Evolutionary conservation across 2,329 filamentous ascomycete species (phyloP).

Genomic region (Plectosphaerella cucumerina): DNA sequence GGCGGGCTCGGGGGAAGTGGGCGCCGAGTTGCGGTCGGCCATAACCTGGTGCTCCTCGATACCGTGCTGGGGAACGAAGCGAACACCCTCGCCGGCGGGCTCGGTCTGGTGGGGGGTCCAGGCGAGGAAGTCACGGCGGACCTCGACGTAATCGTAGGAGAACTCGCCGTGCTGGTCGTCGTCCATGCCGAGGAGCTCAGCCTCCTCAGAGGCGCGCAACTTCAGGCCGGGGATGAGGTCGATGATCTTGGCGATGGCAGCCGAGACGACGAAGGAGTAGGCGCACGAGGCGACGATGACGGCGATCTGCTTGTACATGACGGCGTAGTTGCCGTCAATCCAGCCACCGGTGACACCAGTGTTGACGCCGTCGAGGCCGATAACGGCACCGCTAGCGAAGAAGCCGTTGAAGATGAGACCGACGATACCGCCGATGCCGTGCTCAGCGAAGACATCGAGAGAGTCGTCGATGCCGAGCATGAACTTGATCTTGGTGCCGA

Average conservation of each 20-base stretch:
- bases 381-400: constrained; percentile 66
- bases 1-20: constrained; percentile 4
- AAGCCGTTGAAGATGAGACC: constrained; percentile 70
- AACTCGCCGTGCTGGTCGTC: constrained; percentile 89
- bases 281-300: constrained; percentile 63
- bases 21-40: constrained; percentile 15
- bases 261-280: constrained; percentile 72
- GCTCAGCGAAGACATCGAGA: constrained; percentile 69
- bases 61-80: constrained; percentile 65
- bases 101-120: constrained; percentile 75
- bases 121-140: constrained; percentile 80
- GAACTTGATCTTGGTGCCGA: constrained; percentile 64
- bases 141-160: constrained; percentile 87
- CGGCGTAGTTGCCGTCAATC: constrained; percentile 69
- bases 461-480: constrained; percentile 64
- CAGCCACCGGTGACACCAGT: constrained; percentile 64
- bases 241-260: constrained; percentile 69
- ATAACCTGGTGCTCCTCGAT: constrained; percentile 59
- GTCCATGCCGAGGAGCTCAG: constrained; percentile 83
- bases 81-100: constrained; percentile 53
- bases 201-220: constrained; percentile 75
- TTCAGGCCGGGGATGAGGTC: constrained; percentile 73
- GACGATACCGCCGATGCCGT: constrained; percentile 65
- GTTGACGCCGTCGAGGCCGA: constrained; percentile 75
- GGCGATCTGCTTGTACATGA: constrained; percentile 76